Conservation (phyloP, 108 stramenopile genomes). For the Stephanodiscus triporus region DNA sequence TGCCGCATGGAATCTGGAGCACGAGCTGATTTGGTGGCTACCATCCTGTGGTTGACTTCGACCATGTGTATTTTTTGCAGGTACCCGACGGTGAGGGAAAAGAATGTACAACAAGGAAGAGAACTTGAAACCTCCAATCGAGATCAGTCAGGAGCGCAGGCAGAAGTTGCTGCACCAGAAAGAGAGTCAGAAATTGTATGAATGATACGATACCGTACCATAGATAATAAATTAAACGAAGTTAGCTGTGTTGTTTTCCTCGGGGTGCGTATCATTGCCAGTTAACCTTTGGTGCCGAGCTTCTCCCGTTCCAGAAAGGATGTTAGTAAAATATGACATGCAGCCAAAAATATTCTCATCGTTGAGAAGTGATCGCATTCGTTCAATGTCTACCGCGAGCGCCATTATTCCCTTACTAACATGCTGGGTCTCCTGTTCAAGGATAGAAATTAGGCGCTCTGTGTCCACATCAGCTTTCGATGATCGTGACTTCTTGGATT, state of each 20-base stretch:
- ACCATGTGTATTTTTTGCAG: slow-evolving; percentile 48
- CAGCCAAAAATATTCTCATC: slow-evolving; percentile 40
- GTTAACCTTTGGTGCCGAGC: slow-evolving; percentile 36
- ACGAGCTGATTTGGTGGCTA: slow-evolving; percentile 60
- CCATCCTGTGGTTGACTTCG: slow-evolving; percentile 52
- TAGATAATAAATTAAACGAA: slow-evolving; percentile 8
- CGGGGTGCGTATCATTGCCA: slow-evolving; percentile 1
- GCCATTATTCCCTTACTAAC: slow-evolving; percentile 78
- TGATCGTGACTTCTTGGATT: slow-evolving; percentile 30
- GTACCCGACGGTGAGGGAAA: slow-evolving; percentile 48
- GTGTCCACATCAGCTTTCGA: slow-evolving; percentile 62
- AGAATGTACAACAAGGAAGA: not conserved
- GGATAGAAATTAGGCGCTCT: slow-evolving; percentile 62
- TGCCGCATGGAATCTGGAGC: slow-evolving; percentile 62
- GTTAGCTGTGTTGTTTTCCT: slow-evolving; percentile 8
- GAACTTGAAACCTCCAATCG: slow-evolving; percentile 20
- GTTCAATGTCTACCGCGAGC: slow-evolving; percentile 60
- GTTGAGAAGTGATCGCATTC: slow-evolving; percentile 58
- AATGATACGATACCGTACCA: too few relatives aligned
- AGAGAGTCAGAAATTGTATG: slow-evolving; percentile 1
- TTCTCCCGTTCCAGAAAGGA: slow-evolving; percentile 26
- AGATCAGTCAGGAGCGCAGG: slow-evolving; percentile 5
- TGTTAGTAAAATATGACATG: slow-evolving; percentile 34
- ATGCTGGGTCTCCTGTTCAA: slow-evolving; percentile 82
- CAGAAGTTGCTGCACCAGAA: not conserved